A percentile compares a stretch with the other conserved stretches of the same genome.
Conservation (phyloP, 2,329 filamentous ascomycete species). For the Colletotrichum sp. region DNA sequence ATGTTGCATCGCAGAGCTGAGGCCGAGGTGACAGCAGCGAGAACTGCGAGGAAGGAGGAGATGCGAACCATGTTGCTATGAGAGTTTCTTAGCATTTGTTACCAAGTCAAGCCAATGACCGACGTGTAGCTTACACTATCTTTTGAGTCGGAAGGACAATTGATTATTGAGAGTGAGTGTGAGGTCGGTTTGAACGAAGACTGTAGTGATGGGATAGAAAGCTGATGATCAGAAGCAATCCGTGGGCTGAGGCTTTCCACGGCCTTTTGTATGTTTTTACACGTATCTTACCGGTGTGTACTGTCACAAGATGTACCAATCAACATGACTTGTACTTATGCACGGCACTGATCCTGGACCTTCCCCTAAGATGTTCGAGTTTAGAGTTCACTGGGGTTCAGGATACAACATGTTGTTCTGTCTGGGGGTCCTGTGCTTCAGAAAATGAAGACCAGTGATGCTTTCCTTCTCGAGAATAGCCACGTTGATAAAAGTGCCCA, state of each 20-base stretch:
- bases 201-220: neutral
- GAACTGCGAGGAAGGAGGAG: neutral
- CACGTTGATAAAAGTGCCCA: neutral
- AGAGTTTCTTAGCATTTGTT: neutral
- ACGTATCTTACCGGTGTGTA: neutral
- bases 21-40: neutral
- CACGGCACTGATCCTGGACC: neutral
- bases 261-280: neutral
- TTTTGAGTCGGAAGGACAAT: neutral
- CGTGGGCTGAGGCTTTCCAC: neutral
- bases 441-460: neutral
- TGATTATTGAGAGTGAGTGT: neutral
- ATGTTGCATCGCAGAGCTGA: neutral
- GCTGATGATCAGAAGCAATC: neutral
- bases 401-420: neutral
- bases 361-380: neutral
- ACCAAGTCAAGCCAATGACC: neutral
- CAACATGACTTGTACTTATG: neutral
- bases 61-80: neutral
- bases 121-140: neutral
- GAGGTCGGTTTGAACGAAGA: neutral
- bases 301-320: neutral
- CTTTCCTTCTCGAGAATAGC: neutral
- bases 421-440: neutral
- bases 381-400: neutral